Evolutionary conservation across 2,329 filamentous ascomycete species (phyloP), one percentile per base, ranked within the genome.

Genomic region (Talaromyces sp.): DNA sequence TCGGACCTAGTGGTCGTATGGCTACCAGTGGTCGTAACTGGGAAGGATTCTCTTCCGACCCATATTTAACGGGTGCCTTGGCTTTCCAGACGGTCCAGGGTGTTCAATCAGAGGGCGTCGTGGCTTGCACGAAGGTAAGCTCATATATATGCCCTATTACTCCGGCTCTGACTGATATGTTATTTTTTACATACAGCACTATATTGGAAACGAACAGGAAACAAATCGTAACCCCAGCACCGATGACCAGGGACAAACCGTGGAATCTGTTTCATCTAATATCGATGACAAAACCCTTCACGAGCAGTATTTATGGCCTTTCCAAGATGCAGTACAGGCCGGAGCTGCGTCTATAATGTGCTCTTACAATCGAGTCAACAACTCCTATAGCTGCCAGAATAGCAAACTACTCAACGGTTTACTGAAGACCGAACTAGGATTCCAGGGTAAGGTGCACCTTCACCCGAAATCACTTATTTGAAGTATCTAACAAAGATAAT

Each of bases 1-100:
- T 96, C 73, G 93, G 93, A 0, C 89, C 92, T 0, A 74, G 96
- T 0, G 93, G 93, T 4, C 83, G 91, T 61, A 88, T 92, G 81
- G 92, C 92, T 0, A 91, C 90, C 6, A 93, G 92, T n/a, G 93
- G 93, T 1, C 83, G 93, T 57, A 96, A 93, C 66, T 97, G 92
- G 92, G 93, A 96, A 74, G 91, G 91, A 0, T 96, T 96, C 68
- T 91, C 91, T 0, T 81, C 90, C 0, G 93, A 96, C 71, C 92
- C 93, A 0, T 92, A 96, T 55, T 80, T 97, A 0, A 90, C 93
- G 73, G 93, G 89, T n/a, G 81, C 96, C 57, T 91, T 89, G 8
- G 88, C 89, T 1, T 88, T 88, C 5, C 81, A 91, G 73, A 96
- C 91, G 0, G 90, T 96, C 69, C 85, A 82, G 58, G 93, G 91